Conservation (phyloP, 75 land plant genomes). For the Chamaecyparis obtusa region DNA sequence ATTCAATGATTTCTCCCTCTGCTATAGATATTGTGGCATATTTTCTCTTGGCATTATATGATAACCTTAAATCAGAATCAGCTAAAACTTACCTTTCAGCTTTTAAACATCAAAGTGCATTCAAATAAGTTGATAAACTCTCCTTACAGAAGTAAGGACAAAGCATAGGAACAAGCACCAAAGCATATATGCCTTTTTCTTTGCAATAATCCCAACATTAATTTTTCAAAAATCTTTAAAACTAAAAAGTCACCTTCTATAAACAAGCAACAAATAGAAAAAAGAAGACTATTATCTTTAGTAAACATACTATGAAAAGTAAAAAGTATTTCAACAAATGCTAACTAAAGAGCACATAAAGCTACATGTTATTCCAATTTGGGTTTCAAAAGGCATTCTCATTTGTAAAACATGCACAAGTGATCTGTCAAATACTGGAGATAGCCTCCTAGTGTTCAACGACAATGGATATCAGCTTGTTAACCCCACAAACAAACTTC, state of each 20-base stretch:
- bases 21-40: neutral
- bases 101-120: neutral
- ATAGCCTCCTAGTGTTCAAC: too few relatives aligned
- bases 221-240: neutral
- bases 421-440: neutral
- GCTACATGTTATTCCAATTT: neutral
- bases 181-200: neutral
- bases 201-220: neutral
- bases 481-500: too few relatives aligned
- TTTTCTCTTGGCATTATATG: neutral
- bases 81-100: neutral
- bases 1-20: neutral
- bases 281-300: neutral
- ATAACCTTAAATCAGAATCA: conserved; percentile 2
- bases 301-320: neutral
- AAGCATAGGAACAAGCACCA: neutral
- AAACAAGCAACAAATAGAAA: neutral
- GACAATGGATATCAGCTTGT: too few relatives aligned
- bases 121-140: neutral
- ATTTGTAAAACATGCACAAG: neutral
- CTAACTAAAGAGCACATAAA: neutral
- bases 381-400: neutral
- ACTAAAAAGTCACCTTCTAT: neutral
- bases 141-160: neutral
- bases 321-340: neutral